These are phyloP conservation scores for Neocallimastix lanati DNA, from an alignment of 192 early-diverging fungal species.

Conservation along the genomic window DNA sequence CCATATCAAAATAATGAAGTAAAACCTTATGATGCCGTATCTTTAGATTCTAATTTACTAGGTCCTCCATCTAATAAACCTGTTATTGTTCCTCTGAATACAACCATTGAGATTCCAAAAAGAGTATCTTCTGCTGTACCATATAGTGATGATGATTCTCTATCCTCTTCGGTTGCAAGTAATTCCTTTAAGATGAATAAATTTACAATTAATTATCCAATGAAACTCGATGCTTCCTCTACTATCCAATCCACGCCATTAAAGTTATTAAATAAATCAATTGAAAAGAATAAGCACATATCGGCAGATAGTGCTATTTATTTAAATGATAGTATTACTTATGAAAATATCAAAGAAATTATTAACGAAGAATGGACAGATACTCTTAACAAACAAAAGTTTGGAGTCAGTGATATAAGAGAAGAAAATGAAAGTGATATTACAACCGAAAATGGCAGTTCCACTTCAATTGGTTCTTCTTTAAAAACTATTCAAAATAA, in stretches of 20 bases:
- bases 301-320: background rate
- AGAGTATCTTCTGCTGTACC: background rate
- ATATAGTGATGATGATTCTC: background rate
- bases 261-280: background rate
- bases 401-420: background rate
- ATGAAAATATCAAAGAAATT: background rate
- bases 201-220: background rate
- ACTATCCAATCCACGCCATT: background rate
- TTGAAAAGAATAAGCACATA: background rate
- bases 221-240: background rate
- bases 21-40: background rate
- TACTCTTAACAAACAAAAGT: background rate
- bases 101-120: background rate
- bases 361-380: background rate
- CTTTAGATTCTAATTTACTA: background rate
- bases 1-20: background rate
- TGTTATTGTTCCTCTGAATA: background rate
- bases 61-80: background rate
- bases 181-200: background rate
- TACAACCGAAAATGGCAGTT: background rate
- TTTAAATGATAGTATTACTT: background rate
- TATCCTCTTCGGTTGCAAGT: background rate
- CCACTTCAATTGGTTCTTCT: background rate
- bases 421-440: background rate
- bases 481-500: background rate